A percentile compares a stretch with the other conserved stretches of the same genome.
Evolutionary conservation across 169 alveolate species (phyloP).

Genomic region (Babesia sp.): DNA sequence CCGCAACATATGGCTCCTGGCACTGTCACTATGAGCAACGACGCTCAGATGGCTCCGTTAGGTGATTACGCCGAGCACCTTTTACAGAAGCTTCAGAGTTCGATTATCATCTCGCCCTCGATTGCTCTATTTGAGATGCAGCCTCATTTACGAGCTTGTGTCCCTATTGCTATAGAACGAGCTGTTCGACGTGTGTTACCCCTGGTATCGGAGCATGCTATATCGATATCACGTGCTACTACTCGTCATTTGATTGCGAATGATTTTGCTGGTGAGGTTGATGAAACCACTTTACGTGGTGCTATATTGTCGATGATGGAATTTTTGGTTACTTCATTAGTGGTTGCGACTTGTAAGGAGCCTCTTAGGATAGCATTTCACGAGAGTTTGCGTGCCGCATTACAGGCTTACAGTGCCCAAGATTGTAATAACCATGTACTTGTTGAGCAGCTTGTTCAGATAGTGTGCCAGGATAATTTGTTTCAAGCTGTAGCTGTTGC

Average conservation of each 20-base stretch:
- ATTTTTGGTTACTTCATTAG: conserved; percentile 92
- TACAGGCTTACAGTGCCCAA: conserved; percentile 79
- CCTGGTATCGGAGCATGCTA: conserved; percentile 88
- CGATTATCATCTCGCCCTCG: conserved; percentile 85
- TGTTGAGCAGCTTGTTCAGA: conserved; percentile 87
- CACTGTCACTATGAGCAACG: background rate
- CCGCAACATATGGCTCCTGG: background rate
- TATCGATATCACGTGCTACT: conserved; percentile 93
- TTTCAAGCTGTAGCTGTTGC: conserved; percentile 93
- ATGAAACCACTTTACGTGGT: conserved; percentile 85
- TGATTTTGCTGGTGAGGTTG: conserved; percentile 94
- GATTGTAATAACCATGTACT: conserved; percentile 84
- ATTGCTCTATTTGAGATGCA: conserved; percentile 87
- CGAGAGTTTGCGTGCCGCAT: conserved; percentile 86
- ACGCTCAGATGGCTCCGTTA: background rate
- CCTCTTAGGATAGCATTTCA: conserved; percentile 89
- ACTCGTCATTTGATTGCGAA: conserved; percentile 93
- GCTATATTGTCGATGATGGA: conserved; percentile 92
- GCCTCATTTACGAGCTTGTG: conserved; percentile 84
- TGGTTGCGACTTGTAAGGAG: conserved; percentile 95
- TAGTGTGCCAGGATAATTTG: conserved; percentile 89
- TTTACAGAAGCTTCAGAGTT: conserved; percentile 38
- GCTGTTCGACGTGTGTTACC: conserved; percentile 94
- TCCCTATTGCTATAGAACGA: conserved; percentile 93
- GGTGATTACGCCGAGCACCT: conserved; percentile 12